phyloP scores from a whole-genome alignment of 2,329 filamentous ascomycete species.

The Laburnicola sp. region DNA sequence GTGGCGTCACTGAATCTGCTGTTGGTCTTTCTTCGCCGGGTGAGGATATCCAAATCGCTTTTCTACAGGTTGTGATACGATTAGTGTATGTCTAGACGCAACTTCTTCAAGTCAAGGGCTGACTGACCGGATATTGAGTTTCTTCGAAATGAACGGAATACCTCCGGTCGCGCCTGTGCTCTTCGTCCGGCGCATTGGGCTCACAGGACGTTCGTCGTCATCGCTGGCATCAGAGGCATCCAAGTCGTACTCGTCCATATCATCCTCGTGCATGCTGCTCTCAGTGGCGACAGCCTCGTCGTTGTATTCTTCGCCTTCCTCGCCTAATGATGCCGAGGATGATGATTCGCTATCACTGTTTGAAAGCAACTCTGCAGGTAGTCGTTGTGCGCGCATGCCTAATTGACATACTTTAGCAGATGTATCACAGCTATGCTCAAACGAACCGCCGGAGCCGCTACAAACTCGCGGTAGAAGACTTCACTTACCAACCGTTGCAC shows the following conservation, averaged over 20 bases:
- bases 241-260: conserved; percentile 41
- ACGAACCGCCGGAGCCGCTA: no score
- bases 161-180: conserved; percentile 24
- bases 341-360: conserved; percentile 41
- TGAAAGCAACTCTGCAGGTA: conserved; percentile 65
- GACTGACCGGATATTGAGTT: conserved; percentile 29
- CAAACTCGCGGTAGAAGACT: no score
- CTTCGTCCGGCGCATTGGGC: conserved; percentile 22
- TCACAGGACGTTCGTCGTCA: conserved; percentile 25
- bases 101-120: not conserved
- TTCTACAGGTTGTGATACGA: conserved; percentile 1
- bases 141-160: conserved; percentile 31
- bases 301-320: conserved; percentile 22
- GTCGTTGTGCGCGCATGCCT: conserved; percentile 74
- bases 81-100: no score
- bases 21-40: conserved; percentile 19
- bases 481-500: conserved; percentile 60
- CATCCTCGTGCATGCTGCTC: conserved; percentile 40
- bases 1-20: conserved; percentile 26
- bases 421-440: no score
- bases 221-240: conserved; percentile 29
- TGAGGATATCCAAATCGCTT: conserved; percentile 30
- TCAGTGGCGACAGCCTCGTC: conserved; percentile 37
- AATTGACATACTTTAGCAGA: no score
- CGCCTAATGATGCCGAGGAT: conserved; percentile 28